Conservation (phyloP, 2,329 filamentous ascomycete species). For the Cercospora janseana region DNA sequence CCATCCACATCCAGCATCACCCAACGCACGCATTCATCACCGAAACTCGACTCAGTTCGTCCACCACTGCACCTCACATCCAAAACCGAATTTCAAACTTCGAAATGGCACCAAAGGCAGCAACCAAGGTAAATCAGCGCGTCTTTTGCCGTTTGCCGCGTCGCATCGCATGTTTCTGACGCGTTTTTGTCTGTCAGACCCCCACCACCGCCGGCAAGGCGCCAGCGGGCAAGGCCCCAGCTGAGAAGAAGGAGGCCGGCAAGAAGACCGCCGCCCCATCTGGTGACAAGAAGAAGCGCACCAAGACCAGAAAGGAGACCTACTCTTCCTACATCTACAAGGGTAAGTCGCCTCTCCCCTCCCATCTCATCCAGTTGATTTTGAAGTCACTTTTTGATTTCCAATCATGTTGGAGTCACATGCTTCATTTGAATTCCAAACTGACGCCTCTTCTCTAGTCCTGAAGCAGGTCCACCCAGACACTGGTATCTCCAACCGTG, state of each 20-base stretch:
- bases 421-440: conserved; percentile 14
- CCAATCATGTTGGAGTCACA: conserved; percentile 21
- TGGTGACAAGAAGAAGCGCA: conserved; percentile 99
- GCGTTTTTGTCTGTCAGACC: conserved; percentile 56
- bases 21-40: conserved; percentile 33
- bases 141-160: conserved; percentile 12
- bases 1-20: conserved; percentile 37
- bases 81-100: conserved; percentile 30
- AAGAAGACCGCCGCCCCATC: conserved; percentile 95
- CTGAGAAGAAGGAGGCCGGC: conserved; percentile 99
- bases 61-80: conserved; percentile 32
- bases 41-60: conserved; percentile 33
- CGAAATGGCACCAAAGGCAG: conserved; percentile 96
- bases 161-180: conserved; percentile 25
- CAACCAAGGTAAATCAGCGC: conserved; percentile 63
- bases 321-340: conserved; percentile 99
- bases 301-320: conserved; percentile 99
- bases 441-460: conserved; percentile 60
- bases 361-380: conserved; percentile 17
- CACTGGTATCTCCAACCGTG: conserved; percentile 99
- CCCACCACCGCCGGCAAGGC: conserved; percentile 92
- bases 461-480: conserved; percentile 99
- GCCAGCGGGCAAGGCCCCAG: conserved; percentile 72
- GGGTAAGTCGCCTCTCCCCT: conserved; percentile 61
- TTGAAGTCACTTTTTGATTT: conserved; percentile 25